Conservation (phyloP, 2,329 filamentous ascomycete species). For the Madurella fahalii region DNA sequence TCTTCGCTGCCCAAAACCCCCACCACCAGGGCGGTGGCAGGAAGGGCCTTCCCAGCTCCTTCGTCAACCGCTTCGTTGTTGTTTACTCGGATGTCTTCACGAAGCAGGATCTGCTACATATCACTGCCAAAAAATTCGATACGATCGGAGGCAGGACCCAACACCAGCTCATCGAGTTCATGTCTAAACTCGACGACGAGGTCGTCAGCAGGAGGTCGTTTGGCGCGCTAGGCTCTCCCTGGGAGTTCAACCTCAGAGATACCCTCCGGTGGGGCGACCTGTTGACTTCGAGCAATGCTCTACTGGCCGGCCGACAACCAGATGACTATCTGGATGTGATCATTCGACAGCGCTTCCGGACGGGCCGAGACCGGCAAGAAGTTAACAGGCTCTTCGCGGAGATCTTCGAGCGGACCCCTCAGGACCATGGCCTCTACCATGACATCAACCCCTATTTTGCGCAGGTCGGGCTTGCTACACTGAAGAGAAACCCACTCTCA, state of each 20-base stretch:
- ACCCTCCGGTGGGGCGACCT: constrained; percentile 83
- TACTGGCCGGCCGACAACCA: constrained; percentile 57
- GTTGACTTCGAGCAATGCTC: constrained; percentile 54
- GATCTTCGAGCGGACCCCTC: constrained; percentile 55
- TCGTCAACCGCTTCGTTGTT: constrained; percentile 96
- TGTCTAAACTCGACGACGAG: constrained; percentile 72
- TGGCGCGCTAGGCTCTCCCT: constrained; percentile 68
- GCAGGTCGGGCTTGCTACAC: constrained; percentile 74
- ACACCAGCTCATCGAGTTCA: constrained; percentile 68
- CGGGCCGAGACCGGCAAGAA: constrained; percentile 59
- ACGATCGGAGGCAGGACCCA: constrained; percentile 56
- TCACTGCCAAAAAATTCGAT: constrained; percentile 76
- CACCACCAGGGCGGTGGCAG: constrained; percentile 95
- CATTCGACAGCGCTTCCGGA: constrained; percentile 84
- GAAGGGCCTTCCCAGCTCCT: constrained; percentile 90
- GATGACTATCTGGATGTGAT: constrained; percentile 77
- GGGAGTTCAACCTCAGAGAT: constrained; percentile 94
- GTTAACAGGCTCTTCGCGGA: constrained; percentile 63
- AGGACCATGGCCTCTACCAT: constrained; percentile 64
- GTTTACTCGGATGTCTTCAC: constrained; percentile 93
- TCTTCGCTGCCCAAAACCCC: constrained; percentile 96
- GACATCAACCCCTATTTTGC: constrained; percentile 61
- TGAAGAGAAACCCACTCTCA: constrained; percentile 55
- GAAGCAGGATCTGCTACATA: constrained; percentile 73
- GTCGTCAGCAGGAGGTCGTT: constrained; percentile 58